Conservation (phyloP, 139 green algal species). For the Micromonas commoda region DNA sequence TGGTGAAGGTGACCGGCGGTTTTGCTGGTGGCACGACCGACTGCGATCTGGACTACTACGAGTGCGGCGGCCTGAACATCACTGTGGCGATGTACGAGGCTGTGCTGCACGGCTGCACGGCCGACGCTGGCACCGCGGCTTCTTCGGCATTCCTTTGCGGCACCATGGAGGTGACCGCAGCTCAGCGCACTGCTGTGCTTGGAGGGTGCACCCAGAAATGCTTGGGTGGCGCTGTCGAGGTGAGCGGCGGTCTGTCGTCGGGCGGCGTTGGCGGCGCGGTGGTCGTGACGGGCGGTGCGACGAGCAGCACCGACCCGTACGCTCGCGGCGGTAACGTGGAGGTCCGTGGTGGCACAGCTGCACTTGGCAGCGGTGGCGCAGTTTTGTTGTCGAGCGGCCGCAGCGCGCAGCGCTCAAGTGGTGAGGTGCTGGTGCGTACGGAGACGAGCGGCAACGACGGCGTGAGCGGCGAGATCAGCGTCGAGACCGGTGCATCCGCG, state of each 20-base stretch:
- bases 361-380: not conserved
- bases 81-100: not conserved
- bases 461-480: not conserved
- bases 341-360: not conserved
- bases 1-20: no score
- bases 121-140: no score
- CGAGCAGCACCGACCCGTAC: not conserved
- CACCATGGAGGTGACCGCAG: not conserved
- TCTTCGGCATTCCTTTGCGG: not conserved
- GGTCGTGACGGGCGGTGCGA: not conserved
- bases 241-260: not conserved
- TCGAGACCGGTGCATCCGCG: conserved; percentile 7
- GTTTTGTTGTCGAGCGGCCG: not conserved
- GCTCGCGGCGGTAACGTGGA: conserved; percentile 12
- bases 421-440: not conserved
- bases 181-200: not conserved
- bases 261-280: conserved; percentile 7
- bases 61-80: not conserved
- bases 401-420: not conserved
- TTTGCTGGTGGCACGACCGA: no score
- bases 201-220: conserved; percentile 5
- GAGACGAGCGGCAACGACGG: not conserved
- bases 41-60: not conserved
- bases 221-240: conserved; percentile 9
- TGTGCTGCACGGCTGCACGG: not conserved